Evolutionary conservation across 305 asterid genomes (phyloP).

Genomic region (Ilex paraguariensis): DNA sequence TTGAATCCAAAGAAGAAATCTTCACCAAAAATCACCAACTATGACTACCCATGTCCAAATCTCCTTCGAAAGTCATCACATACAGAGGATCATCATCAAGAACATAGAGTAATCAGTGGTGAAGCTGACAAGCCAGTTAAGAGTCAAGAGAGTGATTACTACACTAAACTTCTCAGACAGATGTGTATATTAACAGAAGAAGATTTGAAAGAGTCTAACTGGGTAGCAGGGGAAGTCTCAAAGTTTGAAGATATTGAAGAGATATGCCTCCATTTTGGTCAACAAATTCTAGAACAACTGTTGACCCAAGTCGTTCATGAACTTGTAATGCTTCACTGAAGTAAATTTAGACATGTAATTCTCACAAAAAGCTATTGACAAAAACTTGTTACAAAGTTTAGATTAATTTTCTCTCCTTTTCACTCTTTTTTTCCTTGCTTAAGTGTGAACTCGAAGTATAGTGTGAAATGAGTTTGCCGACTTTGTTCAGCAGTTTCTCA

Average conservation of each 20-base stretch:
- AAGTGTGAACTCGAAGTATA: too few relatives aligned
- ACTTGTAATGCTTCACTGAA: constrained; percentile 12
- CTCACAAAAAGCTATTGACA: too few relatives aligned
- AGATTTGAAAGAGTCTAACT: constrained; percentile 19
- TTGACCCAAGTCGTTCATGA: constrained; percentile 38
- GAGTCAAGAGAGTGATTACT: constrained; percentile 18
- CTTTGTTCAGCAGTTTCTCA: too few relatives aligned
- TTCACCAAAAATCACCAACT: background rate
- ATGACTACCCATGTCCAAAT: constrained; percentile 5
- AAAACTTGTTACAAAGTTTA: too few relatives aligned
- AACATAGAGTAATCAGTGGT: constrained; percentile 8
- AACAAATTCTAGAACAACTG: constrained; percentile 34
- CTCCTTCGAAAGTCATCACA: constrained; percentile 3
- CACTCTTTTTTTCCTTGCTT: too few relatives aligned
- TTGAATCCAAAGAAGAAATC: background rate
- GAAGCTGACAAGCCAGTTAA: constrained; percentile 13
- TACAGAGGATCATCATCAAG: background rate
- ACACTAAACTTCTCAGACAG: constrained; percentile 24
- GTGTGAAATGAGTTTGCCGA: too few relatives aligned
- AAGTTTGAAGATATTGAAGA: constrained; percentile 36
- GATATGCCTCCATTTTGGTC: constrained; percentile 31
- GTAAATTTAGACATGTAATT: too few relatives aligned
- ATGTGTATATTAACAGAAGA: constrained; percentile 33
- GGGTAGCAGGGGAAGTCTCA: constrained; percentile 21
- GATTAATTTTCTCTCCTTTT: too few relatives aligned